These are phyloP conservation scores for Fusarium euwallaceae DNA, from an alignment of 2,329 filamentous ascomycete species.

Conservation along the genomic window DNA sequence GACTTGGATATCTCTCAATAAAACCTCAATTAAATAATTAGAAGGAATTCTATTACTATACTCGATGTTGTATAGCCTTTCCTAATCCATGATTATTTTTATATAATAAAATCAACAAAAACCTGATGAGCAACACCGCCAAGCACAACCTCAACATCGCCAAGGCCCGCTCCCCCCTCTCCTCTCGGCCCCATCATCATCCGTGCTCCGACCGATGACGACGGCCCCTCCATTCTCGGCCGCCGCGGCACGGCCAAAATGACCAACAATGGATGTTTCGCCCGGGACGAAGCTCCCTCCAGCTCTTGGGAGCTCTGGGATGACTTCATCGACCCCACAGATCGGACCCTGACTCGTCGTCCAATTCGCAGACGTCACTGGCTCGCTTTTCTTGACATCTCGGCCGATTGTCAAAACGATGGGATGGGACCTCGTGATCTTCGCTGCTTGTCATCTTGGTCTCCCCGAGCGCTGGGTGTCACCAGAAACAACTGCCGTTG, in stretches of 20 bases:
- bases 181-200: conserved; percentile 6
- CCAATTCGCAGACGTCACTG: conserved; percentile 8
- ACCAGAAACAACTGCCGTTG: conserved; percentile 1
- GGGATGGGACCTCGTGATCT: neutral
- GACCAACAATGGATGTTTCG: neutral
- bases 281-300: neutral
- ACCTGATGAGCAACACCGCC: neutral
- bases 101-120: neutral
- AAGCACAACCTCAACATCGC: neutral
- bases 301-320: neutral
- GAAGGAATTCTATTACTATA: neutral
- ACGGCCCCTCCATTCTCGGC: neutral
- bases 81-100: neutral
- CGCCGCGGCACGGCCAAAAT: conserved; percentile 4
- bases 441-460: neutral
- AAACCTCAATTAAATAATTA: neutral
- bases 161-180: neutral
- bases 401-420: conserved; percentile 4
- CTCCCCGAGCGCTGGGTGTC: neutral
- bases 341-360: conserved; percentile 6
- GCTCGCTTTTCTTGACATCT: neutral
- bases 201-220: conserved; percentile 6
- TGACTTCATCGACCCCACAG: conserved; percentile 18
- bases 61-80: neutral
- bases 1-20: neutral